Evolutionary conservation across 768 basidiomycete genomes (phyloP).

Genomic region (Amanita polypyramis): DNA sequence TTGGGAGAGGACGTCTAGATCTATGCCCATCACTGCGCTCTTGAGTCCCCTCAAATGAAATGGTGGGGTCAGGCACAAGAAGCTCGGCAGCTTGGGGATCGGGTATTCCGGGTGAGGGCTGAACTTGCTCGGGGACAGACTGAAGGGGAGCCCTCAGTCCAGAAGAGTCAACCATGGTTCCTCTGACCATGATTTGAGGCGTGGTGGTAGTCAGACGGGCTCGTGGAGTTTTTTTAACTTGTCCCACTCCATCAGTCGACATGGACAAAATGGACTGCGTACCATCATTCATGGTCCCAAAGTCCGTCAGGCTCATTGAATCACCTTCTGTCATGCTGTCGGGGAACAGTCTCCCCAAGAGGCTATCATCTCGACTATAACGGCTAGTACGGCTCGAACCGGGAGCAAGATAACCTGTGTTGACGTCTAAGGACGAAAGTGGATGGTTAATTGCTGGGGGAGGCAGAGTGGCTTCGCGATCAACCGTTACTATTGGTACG

Average conservation of each 20-base stretch:
- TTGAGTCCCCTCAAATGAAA: neutral
- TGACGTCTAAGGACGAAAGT: neutral
- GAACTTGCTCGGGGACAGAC: neutral
- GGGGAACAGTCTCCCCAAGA: conserved; percentile 19
- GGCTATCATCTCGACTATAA: conserved; percentile 13
- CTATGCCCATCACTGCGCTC: neutral
- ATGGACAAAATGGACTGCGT: conserved; percentile 12
- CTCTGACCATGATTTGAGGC: conserved; percentile 5
- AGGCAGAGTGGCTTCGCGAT: conserved; percentile 1
- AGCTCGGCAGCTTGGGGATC: conserved; percentile 4
- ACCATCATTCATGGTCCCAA: conserved; percentile 13
- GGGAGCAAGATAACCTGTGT: neutral
- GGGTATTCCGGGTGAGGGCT: neutral
- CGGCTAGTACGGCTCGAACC: neutral
- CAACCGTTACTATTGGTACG: neutral
- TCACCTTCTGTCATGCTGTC: conserved; percentile 10
- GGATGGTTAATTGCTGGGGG: neutral
- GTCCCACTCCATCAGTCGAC: conserved; percentile 6
- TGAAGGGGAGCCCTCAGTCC: neutral
- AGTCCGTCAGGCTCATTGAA: conserved; percentile 11
- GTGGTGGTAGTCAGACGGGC: conserved; percentile 6
- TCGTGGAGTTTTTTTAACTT: conserved; percentile 7
- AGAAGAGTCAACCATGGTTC: neutral
- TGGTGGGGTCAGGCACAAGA: neutral
- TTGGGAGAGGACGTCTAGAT: conserved; percentile 2